Percentiles rank a stretch among this genome's conserved stretches.
Conservation (phyloP, 352 stramenopile genomes). For the Globisporangium uncinulatum region DNA sequence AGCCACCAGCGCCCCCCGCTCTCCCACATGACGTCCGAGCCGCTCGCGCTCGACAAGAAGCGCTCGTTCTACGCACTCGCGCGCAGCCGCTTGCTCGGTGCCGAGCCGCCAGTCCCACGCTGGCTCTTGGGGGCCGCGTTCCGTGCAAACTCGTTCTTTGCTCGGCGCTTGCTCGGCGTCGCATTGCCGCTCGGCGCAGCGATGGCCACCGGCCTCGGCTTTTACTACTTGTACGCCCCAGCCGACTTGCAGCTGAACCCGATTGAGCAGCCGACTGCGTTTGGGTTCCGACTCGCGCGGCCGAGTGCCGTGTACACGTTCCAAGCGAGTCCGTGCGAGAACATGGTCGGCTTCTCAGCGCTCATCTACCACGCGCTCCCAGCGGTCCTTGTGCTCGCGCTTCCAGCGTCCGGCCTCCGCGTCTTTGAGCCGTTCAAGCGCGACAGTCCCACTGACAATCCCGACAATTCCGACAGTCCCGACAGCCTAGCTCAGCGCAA, state of each 20-base stretch:
- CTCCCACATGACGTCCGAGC: slow-evolving; percentile 11
- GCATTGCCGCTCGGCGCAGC: slow-evolving; percentile 32
- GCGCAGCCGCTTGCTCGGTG: slow-evolving; percentile 26
- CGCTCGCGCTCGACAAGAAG: slow-evolving; percentile 32
- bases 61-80: slow-evolving; percentile 42
- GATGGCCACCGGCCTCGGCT: slow-evolving; percentile 35
- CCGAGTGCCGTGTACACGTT: slow-evolving; percentile 59
- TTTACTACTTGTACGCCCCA: slow-evolving; percentile 75
- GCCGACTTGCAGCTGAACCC: slow-evolving; percentile 37
- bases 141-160: slow-evolving; percentile 79
- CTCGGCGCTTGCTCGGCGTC: slow-evolving; percentile 43
- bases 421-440: slow-evolving; percentile 75
- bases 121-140: slow-evolving; percentile 55
- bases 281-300: slow-evolving; percentile 48
- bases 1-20: neutral
- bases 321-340: slow-evolving; percentile 60
- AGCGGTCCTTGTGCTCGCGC: slow-evolving; percentile 45
- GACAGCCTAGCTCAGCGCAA: slow-evolving; percentile 30
- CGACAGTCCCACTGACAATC: slow-evolving; percentile 26
- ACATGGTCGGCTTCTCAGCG: slow-evolving; percentile 72
- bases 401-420: slow-evolving; percentile 50
- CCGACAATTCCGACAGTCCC: slow-evolving; percentile 20
- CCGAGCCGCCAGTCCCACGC: slow-evolving; percentile 44
- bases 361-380: slow-evolving; percentile 67
- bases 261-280: slow-evolving; percentile 10